phyloP scores from a whole-genome alignment of 768 basidiomycete genomes.

The Lepiota subincarnata region DNA sequence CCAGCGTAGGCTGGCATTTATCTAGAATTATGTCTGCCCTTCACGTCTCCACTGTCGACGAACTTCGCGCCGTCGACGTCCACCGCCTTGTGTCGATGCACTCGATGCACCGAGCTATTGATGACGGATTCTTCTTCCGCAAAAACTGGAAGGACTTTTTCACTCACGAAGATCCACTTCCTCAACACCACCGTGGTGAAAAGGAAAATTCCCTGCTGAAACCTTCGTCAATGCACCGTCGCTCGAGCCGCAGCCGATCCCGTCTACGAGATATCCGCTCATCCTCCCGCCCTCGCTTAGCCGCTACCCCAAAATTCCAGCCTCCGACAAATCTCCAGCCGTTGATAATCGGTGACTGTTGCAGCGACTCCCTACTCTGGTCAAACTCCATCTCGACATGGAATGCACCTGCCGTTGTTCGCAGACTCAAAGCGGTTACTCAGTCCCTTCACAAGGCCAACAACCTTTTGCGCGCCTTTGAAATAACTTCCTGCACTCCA shows the following conservation, averaged over 20 bases:
- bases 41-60: conserved; percentile 50
- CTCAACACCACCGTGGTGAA: conserved; percentile 5
- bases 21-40: conserved; percentile 59
- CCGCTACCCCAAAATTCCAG: conserved; percentile 14
- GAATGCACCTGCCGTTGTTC: conserved; percentile 56
- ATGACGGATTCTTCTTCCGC: conserved; percentile 69
- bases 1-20: conserved; percentile 62
- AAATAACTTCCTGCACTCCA: conserved; percentile 57
- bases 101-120: conserved; percentile 50
- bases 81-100: conserved; percentile 53
- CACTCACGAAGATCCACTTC: conserved; percentile 30
- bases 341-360: conserved; percentile 72
- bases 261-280: conserved; percentile 14
- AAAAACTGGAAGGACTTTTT: conserved; percentile 52
- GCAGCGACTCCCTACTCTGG: conserved; percentile 63
- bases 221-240: not conserved
- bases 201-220: conserved; percentile 1
- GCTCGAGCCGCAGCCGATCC: conserved; percentile 19
- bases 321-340: conserved; percentile 47
- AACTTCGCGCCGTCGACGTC: conserved; percentile 55
- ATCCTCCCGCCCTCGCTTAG: conserved; percentile 8
- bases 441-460: conserved; percentile 63
- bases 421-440: conserved; percentile 70
- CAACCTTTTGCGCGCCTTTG: conserved; percentile 63
- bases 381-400: conserved; percentile 55